Base-by-base conservation (phyloP, 208 protist species). In the Tritrichomonas foetus region DNA sequence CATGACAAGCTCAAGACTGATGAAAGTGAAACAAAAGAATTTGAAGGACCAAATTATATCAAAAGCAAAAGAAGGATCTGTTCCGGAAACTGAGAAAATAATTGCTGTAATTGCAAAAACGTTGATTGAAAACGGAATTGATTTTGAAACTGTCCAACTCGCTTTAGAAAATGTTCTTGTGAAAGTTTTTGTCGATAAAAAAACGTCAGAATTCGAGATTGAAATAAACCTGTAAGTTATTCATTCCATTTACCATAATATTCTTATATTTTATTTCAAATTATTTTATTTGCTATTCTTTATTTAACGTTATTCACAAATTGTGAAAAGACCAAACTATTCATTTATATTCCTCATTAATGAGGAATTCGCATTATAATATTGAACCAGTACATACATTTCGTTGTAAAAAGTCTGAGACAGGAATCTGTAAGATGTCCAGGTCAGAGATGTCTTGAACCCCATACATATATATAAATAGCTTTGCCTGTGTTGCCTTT, bases 11-110 rank as follows among this genome's bases (percentile, higher is more conserved):
- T 50, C 74, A n/a, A 30, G 16, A 50, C 33, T 61, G 5, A 5
- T 22, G 53, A 82, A 27, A 82, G 50, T 27, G 39, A 82, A 82
- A 89, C 47, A 61, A n/a, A 5, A n/a, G 39, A 44, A 33, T 39
- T 33, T 61, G 33, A 53, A 20, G 0, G 78, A 53, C 13, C 44
- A 57, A 57, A 89, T 53, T 61, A 39, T 89, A 57, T 39, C 30
- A n/a, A 89, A 89, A 49, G 39, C 16, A 57, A 49, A 57, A 8
- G 47, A 57, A 39, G 78, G 78, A 89, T 47, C 78, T 14, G 33
- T 57, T 57, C 41, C 78, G 20, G 78, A 89, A n/a, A 44, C 33
- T 27, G 78, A 89, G 57, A 89, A 49, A 57, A 89, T 89, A n/a
- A 57, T 89, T n/a, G 78, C 78, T 39, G 20, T 53, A 57, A 2